Conservation (phyloP, 768 basidiomycete species). For the Hypholoma sublateritium region DNA sequence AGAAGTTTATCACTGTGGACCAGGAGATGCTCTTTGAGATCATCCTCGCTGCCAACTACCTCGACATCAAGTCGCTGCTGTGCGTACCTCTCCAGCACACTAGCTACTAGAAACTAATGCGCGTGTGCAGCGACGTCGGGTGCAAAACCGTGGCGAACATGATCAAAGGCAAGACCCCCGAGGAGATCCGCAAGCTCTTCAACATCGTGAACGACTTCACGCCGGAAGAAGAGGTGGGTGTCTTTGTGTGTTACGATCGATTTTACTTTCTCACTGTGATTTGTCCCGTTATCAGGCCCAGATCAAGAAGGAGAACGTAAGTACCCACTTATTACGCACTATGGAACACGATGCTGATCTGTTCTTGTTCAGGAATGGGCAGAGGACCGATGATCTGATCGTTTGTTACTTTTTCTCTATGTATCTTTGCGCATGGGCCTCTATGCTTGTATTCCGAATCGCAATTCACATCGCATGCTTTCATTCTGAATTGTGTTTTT, state of each 20-base stretch:
- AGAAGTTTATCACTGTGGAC: conserved; percentile 97
- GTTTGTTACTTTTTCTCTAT: conserved; percentile 13
- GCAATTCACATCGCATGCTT: conserved; percentile 11
- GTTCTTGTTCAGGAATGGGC: conserved; percentile 75
- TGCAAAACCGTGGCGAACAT: conserved; percentile 99
- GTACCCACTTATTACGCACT: conserved; percentile 25
- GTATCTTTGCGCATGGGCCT: conserved; percentile 21
- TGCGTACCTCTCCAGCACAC: conserved; percentile 39
- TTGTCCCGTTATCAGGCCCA: conserved; percentile 60
- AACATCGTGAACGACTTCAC: conserved; percentile 99
- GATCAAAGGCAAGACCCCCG: conserved; percentile 99
- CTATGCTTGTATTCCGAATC: conserved; percentile 15
- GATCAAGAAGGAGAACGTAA: conserved; percentile 99
- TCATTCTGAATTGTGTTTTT: neutral
- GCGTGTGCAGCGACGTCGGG: conserved; percentile 75
- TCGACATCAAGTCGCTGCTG: conserved; percentile 99
- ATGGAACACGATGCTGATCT: neutral
- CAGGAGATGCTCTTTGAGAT: conserved; percentile 99
- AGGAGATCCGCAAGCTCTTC: conserved; percentile 98
- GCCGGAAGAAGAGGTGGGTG: conserved; percentile 91
- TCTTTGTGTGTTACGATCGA: conserved; percentile 3
- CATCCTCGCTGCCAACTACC: conserved; percentile 98
- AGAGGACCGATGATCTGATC: conserved; percentile 71
- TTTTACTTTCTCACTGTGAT: conserved; percentile 3
- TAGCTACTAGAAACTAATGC: conserved; percentile 3